Evolutionary conservation across 768 basidiomycete genomes (phyloP).

Genomic region (Ramaria sp.): DNA sequence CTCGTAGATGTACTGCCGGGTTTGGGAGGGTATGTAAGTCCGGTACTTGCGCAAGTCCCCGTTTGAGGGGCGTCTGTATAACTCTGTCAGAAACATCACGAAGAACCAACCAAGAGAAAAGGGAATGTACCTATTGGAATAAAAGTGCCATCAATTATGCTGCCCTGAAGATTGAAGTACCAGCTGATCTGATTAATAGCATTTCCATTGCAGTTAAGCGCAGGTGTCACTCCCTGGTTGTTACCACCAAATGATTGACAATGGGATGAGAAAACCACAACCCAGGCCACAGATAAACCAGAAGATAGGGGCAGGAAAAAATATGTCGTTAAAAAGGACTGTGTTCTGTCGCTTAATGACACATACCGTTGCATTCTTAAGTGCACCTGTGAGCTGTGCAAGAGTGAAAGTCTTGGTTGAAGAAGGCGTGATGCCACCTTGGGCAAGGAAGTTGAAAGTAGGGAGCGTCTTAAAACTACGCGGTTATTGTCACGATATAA

Average conservation of each 20-base stretch:
- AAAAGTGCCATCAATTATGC: slow-evolving; percentile 55
- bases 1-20: slow-evolving; percentile 18
- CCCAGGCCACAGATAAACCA: not conserved
- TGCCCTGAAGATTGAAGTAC: slow-evolving; percentile 57
- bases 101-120: slow-evolving; percentile 35
- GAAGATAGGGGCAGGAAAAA: not conserved
- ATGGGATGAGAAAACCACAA: not conserved
- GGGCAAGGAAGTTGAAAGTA: slow-evolving; percentile 60
- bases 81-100: not conserved
- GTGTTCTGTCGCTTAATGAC: not conserved
- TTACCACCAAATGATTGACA: not conserved
- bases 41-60: slow-evolving; percentile 42
- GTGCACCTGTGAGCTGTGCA: slow-evolving; percentile 38
- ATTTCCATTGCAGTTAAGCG: slow-evolving; percentile 31
- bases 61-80: slow-evolving; percentile 35
- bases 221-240: slow-evolving; percentile 36
- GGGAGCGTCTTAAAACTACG: slow-evolving; percentile 31
- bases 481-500: not conserved
- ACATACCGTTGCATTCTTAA: slow-evolving; percentile 39
- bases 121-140: slow-evolving; percentile 40
- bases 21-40: slow-evolving; percentile 53
- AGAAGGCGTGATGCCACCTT: slow-evolving; percentile 68
- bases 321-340: not conserved
- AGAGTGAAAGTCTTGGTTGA: slow-evolving; percentile 45
- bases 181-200: slow-evolving; percentile 38